Evolutionary conservation across 75 land plant genomes (phyloP).

Genomic region (Larix kaempferi): DNA sequence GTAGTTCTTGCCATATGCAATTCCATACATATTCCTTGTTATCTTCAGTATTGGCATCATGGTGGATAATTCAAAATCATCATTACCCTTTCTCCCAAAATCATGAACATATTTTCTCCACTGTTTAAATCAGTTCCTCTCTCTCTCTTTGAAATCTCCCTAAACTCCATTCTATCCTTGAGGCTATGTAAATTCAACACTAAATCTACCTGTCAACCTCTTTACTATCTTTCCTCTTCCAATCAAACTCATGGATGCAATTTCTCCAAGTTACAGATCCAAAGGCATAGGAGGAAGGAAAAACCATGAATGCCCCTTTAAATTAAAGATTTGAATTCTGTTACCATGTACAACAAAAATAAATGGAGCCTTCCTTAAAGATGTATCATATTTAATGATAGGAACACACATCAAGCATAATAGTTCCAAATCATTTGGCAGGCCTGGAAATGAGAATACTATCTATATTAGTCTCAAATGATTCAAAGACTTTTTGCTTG

Average conservation of each 20-base stretch:
- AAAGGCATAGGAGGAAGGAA: conserved; percentile 25
- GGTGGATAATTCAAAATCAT: background rate
- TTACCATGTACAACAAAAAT: conserved; percentile 31
- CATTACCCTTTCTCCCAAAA: background rate
- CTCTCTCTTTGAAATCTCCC: background rate
- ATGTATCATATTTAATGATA: conserved; percentile 14
- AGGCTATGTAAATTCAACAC: background rate
- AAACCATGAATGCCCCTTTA: conserved; percentile 12
- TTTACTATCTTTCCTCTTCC: background rate
- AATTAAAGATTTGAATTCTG: conserved; percentile 17
- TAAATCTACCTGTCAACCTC: background rate
- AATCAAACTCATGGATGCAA: background rate
- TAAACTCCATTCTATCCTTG: background rate
- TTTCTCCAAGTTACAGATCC: conserved; percentile 8
- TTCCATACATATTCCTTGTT: conserved; percentile 11
- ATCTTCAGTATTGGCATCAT: background rate
- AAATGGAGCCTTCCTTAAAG: conserved; percentile 12
- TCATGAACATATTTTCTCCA: too few relatives aligned
- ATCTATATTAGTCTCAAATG: too few relatives aligned
- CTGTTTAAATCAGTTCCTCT: too few relatives aligned
- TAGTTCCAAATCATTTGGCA: too few relatives aligned
- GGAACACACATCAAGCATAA: conserved; percentile 23
- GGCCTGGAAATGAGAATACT: too few relatives aligned
- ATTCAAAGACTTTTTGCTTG: too few relatives aligned
- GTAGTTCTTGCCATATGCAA: conserved; percentile 18